phyloP scores from a whole-genome alignment of 768 basidiomycete genomes.

The Leccinum sublutescens region DNA sequence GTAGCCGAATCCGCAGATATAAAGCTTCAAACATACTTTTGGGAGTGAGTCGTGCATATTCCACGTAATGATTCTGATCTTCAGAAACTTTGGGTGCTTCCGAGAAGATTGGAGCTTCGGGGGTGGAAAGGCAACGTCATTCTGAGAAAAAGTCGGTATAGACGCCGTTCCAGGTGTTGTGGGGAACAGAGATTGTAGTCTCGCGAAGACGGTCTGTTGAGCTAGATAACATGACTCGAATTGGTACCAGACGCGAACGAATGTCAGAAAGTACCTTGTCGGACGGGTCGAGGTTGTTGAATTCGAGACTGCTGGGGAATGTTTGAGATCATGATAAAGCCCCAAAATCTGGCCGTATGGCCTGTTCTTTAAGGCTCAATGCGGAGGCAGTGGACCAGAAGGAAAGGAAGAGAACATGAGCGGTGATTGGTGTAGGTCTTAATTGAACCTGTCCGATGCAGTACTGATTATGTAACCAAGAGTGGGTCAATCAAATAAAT shows the following conservation, averaged over 20 bases:
- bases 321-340: slow-evolving; percentile 25
- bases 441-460: slow-evolving; percentile 24
- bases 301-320: slow-evolving; percentile 20
- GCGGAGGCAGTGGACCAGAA: slow-evolving; percentile 23
- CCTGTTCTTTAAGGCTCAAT: slow-evolving; percentile 30
- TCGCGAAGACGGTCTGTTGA: slow-evolving; percentile 45
- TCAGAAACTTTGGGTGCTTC: slow-evolving; percentile 47
- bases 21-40: slow-evolving; percentile 45
- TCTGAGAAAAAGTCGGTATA: slow-evolving; percentile 20
- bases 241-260: slow-evolving; percentile 4
- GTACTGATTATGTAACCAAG: slow-evolving; percentile 24
- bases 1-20: slow-evolving; percentile 1
- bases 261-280: slow-evolving; percentile 18
- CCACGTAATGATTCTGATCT: slow-evolving; percentile 73
- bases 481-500: slow-evolving; percentile 13
- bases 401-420: slow-evolving; percentile 23
- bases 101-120: slow-evolving; percentile 23
- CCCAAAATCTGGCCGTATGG: slow-evolving; percentile 20
- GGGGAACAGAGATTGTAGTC: slow-evolving; percentile 54
- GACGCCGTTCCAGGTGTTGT: slow-evolving; percentile 27
- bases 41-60: slow-evolving; percentile 85
- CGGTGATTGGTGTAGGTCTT: slow-evolving; percentile 14
- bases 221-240: slow-evolving; percentile 20
- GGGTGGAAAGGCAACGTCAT: slow-evolving; percentile 22
- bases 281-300: slow-evolving; percentile 15